Evolutionary conservation across 129 eudicot genomes (phyloP), one percentile per base, ranked within the genome.

Genomic region (Solidago caesia): DNA sequence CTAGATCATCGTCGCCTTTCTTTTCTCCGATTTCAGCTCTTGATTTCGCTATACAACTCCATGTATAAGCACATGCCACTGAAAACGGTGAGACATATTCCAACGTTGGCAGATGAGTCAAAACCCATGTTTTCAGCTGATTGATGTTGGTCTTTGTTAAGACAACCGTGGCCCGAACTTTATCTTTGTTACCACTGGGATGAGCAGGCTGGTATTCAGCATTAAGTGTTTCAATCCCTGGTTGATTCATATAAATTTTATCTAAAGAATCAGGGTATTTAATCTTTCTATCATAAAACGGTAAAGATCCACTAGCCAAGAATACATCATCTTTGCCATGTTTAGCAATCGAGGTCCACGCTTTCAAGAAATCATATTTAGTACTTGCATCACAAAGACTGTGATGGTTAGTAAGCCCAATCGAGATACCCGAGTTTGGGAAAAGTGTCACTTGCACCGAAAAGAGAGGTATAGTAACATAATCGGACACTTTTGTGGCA

Each of bases 331-430:
- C 59, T 2, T 72, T 68, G 45, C 81, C 80, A 57, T 33, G 55
- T 71, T 62, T 82, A 29, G 76, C 49, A 7, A 84, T 47, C 5
- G 79, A 74, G n/a, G 85, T 81, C 92, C 92, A 87, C 4, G 81
- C 74, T 5, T 63, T 76, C 14, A 84, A 5, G 68, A 84, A 87
- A 48, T 57, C 55, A 42, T 57, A 44, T n/a, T 78, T 42, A 9
- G 82, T 56, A 6, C 69, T 69, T 4, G 85, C 84, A 43, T 87
- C 92, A 9, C 77, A 83, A 2, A 72, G 77, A 0, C 72, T 68
- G 62, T 82, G 85, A 41, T 71, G 85, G 49, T 76, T 64, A 2
- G 87, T 67, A 45, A 87, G 63, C 43, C 92, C 92, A 0, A 87
- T 47, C 6, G 83, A 41, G 16, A 87, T 52, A 8, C 92, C 92